Evolutionary conservation across 2,329 filamentous ascomycete genomes (phyloP).

Genomic region (Pseudogymnoascus sp.): DNA sequence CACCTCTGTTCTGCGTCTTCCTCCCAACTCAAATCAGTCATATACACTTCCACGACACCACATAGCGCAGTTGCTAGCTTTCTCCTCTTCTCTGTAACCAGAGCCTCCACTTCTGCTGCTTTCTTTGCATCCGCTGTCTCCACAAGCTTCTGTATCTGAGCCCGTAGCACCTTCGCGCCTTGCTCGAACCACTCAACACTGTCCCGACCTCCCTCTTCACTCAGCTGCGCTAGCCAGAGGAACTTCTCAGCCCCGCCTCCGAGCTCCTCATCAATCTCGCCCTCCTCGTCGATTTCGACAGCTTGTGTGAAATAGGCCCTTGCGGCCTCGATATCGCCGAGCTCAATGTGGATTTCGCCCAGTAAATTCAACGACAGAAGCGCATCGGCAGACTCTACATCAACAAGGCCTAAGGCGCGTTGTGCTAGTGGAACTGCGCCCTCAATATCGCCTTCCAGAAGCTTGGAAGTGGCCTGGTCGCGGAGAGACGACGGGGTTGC

Average conservation of each 20-base stretch:
- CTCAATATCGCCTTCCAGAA: slow-evolving; percentile 29
- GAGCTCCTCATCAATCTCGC: slow-evolving; percentile 58
- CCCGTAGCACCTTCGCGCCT: slow-evolving; percentile 65
- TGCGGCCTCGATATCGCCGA: slow-evolving; percentile 66
- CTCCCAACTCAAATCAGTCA: slow-evolving; percentile 96
- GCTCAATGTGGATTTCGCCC: slow-evolving; percentile 32
- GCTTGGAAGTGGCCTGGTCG: slow-evolving; percentile 22
- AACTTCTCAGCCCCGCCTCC: slow-evolving; percentile 92
- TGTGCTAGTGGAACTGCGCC: slow-evolving; percentile 24
- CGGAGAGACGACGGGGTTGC: slow-evolving; percentile 21
- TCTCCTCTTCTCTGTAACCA: slow-evolving; percentile 62
- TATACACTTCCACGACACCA: slow-evolving; percentile 92
- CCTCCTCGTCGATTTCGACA: slow-evolving; percentile 69
- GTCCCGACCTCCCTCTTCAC: slow-evolving; percentile 59
- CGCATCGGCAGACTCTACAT: slow-evolving; percentile 21
- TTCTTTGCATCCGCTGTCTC: slow-evolving; percentile 33
- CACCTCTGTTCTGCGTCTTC: slow-evolving; percentile 82
- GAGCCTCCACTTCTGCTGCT: slow-evolving; percentile 30
- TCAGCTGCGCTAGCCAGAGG: slow-evolving; percentile 87
- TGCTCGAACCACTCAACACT: slow-evolving; percentile 62
- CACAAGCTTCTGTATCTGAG: slow-evolving; percentile 60
- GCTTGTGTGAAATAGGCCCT: slow-evolving; percentile 66
- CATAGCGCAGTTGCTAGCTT: slow-evolving; percentile 90
- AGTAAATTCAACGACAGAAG: slow-evolving; percentile 29
- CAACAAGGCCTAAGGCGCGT: slow-evolving; percentile 21